Conservation (phyloP, 768 basidiomycete species). For the Coprinopsis sp. region DNA sequence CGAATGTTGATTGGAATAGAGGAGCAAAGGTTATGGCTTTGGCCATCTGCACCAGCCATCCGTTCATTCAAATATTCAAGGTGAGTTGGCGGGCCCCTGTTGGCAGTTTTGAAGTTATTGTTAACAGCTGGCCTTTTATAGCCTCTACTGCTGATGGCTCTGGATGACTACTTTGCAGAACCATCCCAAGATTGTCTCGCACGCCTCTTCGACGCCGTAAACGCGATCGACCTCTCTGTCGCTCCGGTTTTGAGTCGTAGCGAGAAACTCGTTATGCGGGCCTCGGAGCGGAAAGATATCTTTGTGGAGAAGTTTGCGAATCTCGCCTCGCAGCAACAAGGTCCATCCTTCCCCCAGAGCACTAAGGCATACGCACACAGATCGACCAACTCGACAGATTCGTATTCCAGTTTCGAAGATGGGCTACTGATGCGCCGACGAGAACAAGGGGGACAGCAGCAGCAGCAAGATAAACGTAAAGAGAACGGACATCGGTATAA, state of each 20-base stretch:
- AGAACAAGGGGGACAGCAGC: slow-evolving; percentile 23
- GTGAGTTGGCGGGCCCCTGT: slow-evolving; percentile 31
- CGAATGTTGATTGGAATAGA: slow-evolving; percentile 44
- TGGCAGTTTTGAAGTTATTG: neutral
- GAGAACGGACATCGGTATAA: slow-evolving; percentile 23
- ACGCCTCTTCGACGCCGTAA: slow-evolving; percentile 88
- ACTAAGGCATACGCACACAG: slow-evolving; percentile 33
- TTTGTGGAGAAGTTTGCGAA: slow-evolving; percentile 79
- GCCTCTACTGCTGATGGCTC: slow-evolving; percentile 90
- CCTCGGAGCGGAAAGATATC: slow-evolving; percentile 87
- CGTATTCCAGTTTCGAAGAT: slow-evolving; percentile 69
- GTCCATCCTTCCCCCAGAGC: slow-evolving; percentile 14
- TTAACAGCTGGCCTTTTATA: slow-evolving; percentile 26
- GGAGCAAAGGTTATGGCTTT: slow-evolving; percentile 93
- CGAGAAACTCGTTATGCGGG: slow-evolving; percentile 87
- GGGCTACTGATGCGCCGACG: slow-evolving; percentile 47
- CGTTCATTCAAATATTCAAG: slow-evolving; percentile 96
- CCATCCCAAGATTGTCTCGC: slow-evolving; percentile 90
- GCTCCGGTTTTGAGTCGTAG: slow-evolving; percentile 73
- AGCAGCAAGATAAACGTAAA: slow-evolving; percentile 33
- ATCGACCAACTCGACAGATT: slow-evolving; percentile 53
- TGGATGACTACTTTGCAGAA: slow-evolving; percentile 90
- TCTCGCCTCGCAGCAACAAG: slow-evolving; percentile 24
- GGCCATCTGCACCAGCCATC: slow-evolving; percentile 89
- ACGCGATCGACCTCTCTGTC: slow-evolving; percentile 81